Conservation (phyloP, 768 basidiomycete genomes). For the Boletellus sp. region DNA sequence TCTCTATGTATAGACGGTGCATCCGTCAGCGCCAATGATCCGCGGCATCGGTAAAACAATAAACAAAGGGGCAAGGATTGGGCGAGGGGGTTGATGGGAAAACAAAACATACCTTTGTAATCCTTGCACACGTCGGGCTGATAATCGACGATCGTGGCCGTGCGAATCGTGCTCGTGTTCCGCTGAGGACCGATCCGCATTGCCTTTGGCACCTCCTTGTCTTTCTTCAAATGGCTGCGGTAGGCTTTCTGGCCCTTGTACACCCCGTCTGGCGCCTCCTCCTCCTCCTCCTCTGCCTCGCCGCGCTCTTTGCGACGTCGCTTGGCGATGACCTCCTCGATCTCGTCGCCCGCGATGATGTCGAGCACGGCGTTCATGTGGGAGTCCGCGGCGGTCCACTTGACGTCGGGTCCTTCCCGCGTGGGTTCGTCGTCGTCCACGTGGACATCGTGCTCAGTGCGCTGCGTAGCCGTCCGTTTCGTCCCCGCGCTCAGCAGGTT, state of each 20-base stretch:
- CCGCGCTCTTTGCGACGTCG: conserved; percentile 53
- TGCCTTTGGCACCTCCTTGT: conserved; percentile 78
- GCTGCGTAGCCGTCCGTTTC: conserved; percentile 54
- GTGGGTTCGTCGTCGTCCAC: conserved; percentile 46
- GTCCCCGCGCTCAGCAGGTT: conserved; percentile 80
- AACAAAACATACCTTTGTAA: conserved; percentile 78
- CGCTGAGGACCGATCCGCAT: conserved; percentile 84
- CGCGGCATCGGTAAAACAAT: conserved; percentile 3
- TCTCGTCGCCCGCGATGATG: conserved; percentile 80
- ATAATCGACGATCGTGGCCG: conserved; percentile 94
- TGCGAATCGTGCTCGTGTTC: conserved; percentile 77
- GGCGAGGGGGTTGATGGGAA: too few species aligned
- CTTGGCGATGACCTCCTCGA: conserved; percentile 72
- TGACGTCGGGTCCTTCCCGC: conserved; percentile 56
- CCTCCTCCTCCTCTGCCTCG: conserved; percentile 52
- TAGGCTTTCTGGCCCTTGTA: conserved; percentile 87
- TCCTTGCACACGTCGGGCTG: conserved; percentile 99
- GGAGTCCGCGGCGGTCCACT: conserved; percentile 74
- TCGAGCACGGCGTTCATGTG: conserved; percentile 71
- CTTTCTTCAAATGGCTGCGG: conserved; percentile 75
- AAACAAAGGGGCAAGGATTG: not conserved
- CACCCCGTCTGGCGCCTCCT: conserved; percentile 67
- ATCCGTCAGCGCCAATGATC: conserved; percentile 14
- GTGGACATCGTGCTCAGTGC: conserved; percentile 43
- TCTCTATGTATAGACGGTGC: conserved; percentile 54